Base-by-base conservation (phyloP, 768 basidiomycete species). In the Rhizopogon vulgaris region DNA sequence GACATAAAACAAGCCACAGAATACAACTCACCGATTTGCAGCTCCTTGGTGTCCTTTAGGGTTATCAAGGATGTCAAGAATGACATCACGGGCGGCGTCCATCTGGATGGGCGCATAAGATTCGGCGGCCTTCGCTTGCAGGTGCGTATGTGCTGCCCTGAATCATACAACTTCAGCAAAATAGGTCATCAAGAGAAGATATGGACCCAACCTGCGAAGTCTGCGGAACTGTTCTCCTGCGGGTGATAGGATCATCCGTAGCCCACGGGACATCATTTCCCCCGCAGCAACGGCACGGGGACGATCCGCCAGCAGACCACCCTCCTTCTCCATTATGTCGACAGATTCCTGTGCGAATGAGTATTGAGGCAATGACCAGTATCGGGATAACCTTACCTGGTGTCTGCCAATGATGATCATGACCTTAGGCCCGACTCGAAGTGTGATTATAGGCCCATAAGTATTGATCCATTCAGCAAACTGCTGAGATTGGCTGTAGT, bases 271-370 rank as follows among this genome's bases (percentile, higher is more conserved):
- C 3, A 84, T 58, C 0, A 79, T 77, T 53, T 83, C 81, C 5
- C 83, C 83, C 0, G 77, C 82, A 1, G 83, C 74, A 40, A 85
- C 79, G 11, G 70, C 71, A 3, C 68, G 63, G 18, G 83, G 83
- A 46, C 83, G 69, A 57, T 83, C 83, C 0, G 74, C 77, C n/a
- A 79, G 64, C 4, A 70, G 56, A 4, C 77, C 75, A n/a, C 83
- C 82, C 56, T 84, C 79, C 48, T 78, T 79, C 59, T 85, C 83
- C 81, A 85, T 79, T 51, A 85, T 77, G 18, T 84, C 82, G 0
- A 83, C 73, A 0, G 83, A 82, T 36, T 80, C 81, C 63, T 83
- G 63, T 9, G 6, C 34, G 2, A 22, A 9, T 22, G n/a, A 9
- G 38, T 36, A 41, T 37, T 40, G 1, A 22, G 11, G 40, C 1